These are phyloP conservation scores for Xerocomus nothofagi DNA, from an alignment of 1,284 basidiomycete species.

Conservation along the genomic window DNA sequence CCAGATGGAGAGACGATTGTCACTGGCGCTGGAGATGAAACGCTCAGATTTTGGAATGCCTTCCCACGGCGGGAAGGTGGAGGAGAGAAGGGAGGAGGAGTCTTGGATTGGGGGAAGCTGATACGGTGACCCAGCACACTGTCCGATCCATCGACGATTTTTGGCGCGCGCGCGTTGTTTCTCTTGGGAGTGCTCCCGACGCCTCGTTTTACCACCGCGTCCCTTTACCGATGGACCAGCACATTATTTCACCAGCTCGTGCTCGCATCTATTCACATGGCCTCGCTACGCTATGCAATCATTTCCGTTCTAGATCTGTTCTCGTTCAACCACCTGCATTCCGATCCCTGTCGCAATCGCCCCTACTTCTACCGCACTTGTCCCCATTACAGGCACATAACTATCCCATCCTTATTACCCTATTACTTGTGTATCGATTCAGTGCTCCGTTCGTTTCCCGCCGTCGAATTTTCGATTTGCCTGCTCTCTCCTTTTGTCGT, in stretches of 20 bases:
- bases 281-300: conserved; percentile 14
- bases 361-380: conserved; percentile 3
- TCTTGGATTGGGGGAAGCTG: conserved; percentile 29
- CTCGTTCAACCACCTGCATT: conserved; percentile 23
- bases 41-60: conserved; percentile 96
- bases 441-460: conserved; percentile 26
- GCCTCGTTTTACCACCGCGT: conserved; percentile 2
- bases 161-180: conserved; percentile 8
- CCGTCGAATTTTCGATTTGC: conserved; percentile 18
- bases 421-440: conserved; percentile 28
- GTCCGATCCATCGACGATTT: conserved; percentile 1
- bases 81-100: conserved; percentile 45
- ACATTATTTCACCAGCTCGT: conserved; percentile 26
- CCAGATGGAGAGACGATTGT: conserved; percentile 98
- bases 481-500: conserved; percentile 20
- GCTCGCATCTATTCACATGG: conserved; percentile 28
- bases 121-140: conserved; percentile 22
- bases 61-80: conserved; percentile 61
- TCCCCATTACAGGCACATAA: conserved; percentile 25
- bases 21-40: conserved; percentile 97
- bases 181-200: neutral
- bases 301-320: conserved; percentile 27
- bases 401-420: conserved; percentile 31
- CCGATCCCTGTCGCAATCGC: conserved; percentile 18
- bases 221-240: conserved; percentile 10